A percentile compares a stretch with the other conserved stretches of the same genome.
These are phyloP conservation scores for Lipomyces yamanashiensis DNA, from an alignment of 805 yeast species.

Conservation along the genomic window DNA sequence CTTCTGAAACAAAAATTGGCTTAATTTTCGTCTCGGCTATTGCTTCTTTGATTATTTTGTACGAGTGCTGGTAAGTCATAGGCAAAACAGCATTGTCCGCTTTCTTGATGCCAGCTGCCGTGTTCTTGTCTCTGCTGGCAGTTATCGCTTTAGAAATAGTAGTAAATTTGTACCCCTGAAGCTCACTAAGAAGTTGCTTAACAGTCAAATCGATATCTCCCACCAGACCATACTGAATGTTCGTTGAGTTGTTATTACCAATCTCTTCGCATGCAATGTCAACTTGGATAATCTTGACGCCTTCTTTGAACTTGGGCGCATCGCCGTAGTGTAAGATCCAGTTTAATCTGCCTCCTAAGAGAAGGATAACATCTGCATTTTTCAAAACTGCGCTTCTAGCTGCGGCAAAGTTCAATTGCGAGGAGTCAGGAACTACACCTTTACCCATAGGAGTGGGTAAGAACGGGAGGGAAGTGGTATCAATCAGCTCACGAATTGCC, in stretches of 20 bases:
- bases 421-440: constrained; percentile 63
- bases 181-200: constrained; percentile 44
- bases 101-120: constrained; percentile 45
- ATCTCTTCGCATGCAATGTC: constrained; percentile 60
- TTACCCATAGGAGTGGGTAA: constrained; percentile 82
- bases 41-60: constrained; percentile 53
- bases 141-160: constrained; percentile 41
- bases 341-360: constrained; percentile 70
- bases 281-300: constrained; percentile 60
- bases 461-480: constrained; percentile 55
- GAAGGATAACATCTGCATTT: constrained; percentile 61
- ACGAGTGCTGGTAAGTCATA: constrained; percentile 60
- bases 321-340: constrained; percentile 77
- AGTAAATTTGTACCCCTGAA: constrained; percentile 48
- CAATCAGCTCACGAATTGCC: constrained; percentile 51
- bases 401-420: constrained; percentile 57
- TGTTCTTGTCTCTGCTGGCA: constrained; percentile 42
- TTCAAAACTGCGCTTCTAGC: constrained; percentile 66
- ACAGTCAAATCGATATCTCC: constrained; percentile 59
- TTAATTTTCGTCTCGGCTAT: constrained; percentile 43
- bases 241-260: constrained; percentile 51
- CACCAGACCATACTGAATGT: constrained; percentile 52
- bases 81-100: constrained; percentile 42
- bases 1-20: constrained; percentile 61
- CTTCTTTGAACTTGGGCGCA: constrained; percentile 54